Evolutionary conservation across 352 stramenopile species (phyloP), one percentile per base, ranked within the genome.

Genomic region (Phytopythium chamaehyphon): DNA sequence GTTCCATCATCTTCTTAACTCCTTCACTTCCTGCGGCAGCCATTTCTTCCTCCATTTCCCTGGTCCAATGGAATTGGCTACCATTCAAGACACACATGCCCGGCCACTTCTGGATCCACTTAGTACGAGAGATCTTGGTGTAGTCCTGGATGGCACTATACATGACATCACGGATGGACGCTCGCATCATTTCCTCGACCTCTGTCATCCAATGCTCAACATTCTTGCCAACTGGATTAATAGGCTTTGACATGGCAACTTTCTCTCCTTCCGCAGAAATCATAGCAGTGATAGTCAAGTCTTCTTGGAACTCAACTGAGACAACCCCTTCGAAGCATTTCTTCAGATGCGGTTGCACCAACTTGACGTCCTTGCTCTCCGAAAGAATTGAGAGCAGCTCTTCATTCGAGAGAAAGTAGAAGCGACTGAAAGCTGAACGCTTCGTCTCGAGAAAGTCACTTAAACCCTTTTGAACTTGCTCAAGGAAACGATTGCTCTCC

Each of bases 291-390:
- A 97, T 97, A n/a, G 69, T 86, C 36, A 97, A 56, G 40, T 98
- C 83, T 9, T 89, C 76, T 59, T 94, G 73, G 55, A 95, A 95
- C 10, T 70, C 82, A 14, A 97, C 89, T 18, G 92, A 78, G 4
- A 97, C 88, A 31, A 98, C 95, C 6, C 86, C 90, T 76, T 97
- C 90, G 52, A 97, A 97, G 54, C 89, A 97, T 55, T 98, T 98
- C 58, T 97, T 97, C 57, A 98, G 60, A 43, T 97, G 92, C 3
- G 91, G 90, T 53, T 97, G 90, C 16, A 98, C 89, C 18, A 95
- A 62, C 45, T 93, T 96, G 9, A 97, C 88, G 54, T 97, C 91
- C 51, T 97, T 98, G 16, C 79, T 94, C 47, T 98, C 91, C 5
- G 86, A 97, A 22, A 98, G 45, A 55, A 98, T 97, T 6, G 86